A percentile compares a stretch with the other conserved stretches of the same genome.
Evolutionary conservation across 352 stramenopile genomes (phyloP).

Genomic region (Phytopythium boreale): DNA sequence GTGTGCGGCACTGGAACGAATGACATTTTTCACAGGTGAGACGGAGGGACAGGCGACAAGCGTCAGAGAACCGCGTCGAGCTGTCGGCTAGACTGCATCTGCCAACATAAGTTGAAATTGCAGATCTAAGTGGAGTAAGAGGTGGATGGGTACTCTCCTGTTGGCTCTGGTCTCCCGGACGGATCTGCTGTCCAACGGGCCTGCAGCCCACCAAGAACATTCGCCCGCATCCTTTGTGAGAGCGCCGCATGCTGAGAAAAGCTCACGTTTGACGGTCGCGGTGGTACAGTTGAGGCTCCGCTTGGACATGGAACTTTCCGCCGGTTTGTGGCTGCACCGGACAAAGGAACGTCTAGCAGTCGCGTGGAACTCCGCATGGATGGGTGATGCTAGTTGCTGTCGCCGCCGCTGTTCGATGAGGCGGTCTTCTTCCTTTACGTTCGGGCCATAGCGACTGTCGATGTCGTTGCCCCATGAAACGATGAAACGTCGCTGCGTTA

Average conservation of each 20-base stretch:
- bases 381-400: not conserved
- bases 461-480: not conserved
- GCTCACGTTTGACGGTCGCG: not conserved
- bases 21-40: not conserved
- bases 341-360: not conserved
- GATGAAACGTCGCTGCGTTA: not conserved
- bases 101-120: slow-evolving; percentile 1
- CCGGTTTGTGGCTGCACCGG: not conserved
- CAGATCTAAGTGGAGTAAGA: not conserved
- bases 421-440: not conserved
- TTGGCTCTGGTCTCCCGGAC: not conserved
- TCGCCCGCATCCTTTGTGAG: not conserved
- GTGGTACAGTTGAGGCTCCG: not conserved
- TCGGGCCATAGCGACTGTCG: not conserved
- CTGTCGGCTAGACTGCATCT: not conserved
- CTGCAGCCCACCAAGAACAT: not conserved
- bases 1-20: not conserved
- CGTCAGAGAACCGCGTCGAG: not conserved
- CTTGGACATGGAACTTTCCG: not conserved
- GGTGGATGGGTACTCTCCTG: not conserved
- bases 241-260: too few species aligned
- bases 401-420: not conserved
- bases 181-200: not conserved
- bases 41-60: not conserved
- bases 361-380: not conserved